Evolutionary conservation across 2,329 filamentous ascomycete species (phyloP), one percentile per base, ranked within the genome.

Genomic region (Dactylella cylindrospora): DNA sequence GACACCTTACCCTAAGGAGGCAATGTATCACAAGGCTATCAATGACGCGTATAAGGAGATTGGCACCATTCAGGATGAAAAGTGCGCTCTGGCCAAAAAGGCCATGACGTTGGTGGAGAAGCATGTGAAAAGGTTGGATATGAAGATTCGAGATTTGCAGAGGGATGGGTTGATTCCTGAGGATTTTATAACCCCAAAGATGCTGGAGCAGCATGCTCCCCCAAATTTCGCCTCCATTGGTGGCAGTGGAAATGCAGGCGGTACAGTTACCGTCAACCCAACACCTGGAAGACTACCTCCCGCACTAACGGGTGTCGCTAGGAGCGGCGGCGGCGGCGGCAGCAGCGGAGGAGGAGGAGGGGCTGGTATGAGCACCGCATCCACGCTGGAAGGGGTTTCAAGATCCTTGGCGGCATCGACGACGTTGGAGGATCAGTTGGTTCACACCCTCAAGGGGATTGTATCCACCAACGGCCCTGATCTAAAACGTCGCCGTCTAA

Each of bases 1-100:
- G 68, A 78, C 83, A 45, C 77, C 79, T 25, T 88, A 91, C 68
- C 85, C 87, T 0, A 87, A 88, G 69, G 88, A 94, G 74, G 83
- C 86, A 9, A 73, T 77, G 10, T 79, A 87, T 69, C 79, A 81
- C 47, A 80, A 82, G 40, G 79, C 80, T 47, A 85, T 91, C 67
- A 74, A 78, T 50, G 82, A 87, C 62, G 84, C 83, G 69, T 91
- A 80, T 69, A 79, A 80, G 64, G 80, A 79, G 66, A 85, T 85
- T 47, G 83, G 90, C 65, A 77, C 82, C 60, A 75, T 93, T 26
- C 83, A 88, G 54, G 80, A 83, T 49, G 87, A 93, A 70, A 93
- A 93, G 76, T 77, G 88, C 47, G 78, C 78, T 2, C 74, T 93
- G 23, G 79, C 83, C 3, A 78, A 84, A 65, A 89, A 86, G 72